Base-by-base conservation (phyloP, 83 land plant species). In the Larix sibirica region DNA sequence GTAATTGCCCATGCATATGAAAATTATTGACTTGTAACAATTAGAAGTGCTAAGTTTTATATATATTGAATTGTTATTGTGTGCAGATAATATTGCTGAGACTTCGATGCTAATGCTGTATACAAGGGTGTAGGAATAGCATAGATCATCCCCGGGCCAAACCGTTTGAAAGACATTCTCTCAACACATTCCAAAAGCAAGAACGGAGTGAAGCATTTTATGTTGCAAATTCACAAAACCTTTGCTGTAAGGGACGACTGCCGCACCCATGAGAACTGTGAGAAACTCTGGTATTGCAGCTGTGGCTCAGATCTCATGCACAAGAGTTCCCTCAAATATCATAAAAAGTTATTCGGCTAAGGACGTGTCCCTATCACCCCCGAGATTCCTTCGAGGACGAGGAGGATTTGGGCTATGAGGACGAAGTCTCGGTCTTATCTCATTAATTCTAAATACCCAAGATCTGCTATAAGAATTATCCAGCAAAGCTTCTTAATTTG, bases 241-340 rank as follows among this genome's bases (percentile, higher is more conserved):
- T 79, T 86, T 40, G 87, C 86, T 36, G 86, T 83, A 4, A 54
- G 81, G 23, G 86, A 86, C 5, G 81, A 83, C 81, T 77, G 87
- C 86, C 68, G 96, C 13, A 94, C 96, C 33, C 96, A 94, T 73
- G 95, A 94, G 91, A 94, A 94, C 82, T 94, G 95, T 74, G 96
- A 95, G n/a, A 94, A 92, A 84, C 90, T 94, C 31, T 94, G 96
- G 87, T 65, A 77, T 67, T 85, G 87, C 62, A 69, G 38, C 66
- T 85, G 87, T 59, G 85, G 87, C 71, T 85, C 87, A 87, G 87
- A 85, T 81, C 79, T 85, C 81, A 85, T 83, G 66, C 87, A 83
- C 81, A 85, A 85, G 76, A 33, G 87, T 6, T 83, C 87, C 1
- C 87, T 86, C 77, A 83, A 83, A 86, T 85, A 86, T 70, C 87